phyloP scores from a whole-genome alignment of 2,329 filamentous ascomycete species.

The Phaeophleospora eucalypticola region DNA sequence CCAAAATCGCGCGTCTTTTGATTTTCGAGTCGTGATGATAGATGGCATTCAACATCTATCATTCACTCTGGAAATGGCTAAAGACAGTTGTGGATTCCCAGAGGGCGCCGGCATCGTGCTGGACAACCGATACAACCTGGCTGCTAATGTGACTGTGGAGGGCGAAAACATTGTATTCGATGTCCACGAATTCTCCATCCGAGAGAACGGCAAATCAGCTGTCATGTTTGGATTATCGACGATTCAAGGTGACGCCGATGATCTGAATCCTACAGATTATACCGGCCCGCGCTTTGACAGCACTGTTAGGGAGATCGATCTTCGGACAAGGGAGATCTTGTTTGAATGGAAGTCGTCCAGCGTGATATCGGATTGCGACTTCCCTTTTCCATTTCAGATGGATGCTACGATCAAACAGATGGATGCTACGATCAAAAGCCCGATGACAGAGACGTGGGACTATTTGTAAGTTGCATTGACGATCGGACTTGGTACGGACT shows the following conservation, averaged over 20 bases:
- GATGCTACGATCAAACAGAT: too few relatives aligned
- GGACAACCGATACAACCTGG: constrained; percentile 8
- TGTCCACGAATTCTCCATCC: constrained; percentile 38
- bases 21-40: constrained; percentile 14
- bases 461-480: too few relatives aligned
- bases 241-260: background rate
- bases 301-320: constrained; percentile 28
- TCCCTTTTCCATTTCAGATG: too few relatives aligned
- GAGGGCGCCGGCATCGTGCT: too few relatives aligned
- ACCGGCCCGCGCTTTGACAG: constrained; percentile 5
- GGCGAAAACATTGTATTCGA: constrained; percentile 23
- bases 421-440: constrained; percentile 1
- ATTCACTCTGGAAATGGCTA: constrained; percentile 14
- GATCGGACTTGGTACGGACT: too few relatives aligned
- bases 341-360: constrained; percentile 34
- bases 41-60: constrained; percentile 3
- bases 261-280: background rate
- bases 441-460: constrained; percentile 9
- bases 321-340: constrained; percentile 30
- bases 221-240: constrained; percentile 21
- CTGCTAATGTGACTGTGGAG: background rate
- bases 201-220: constrained; percentile 30
- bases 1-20: constrained; percentile 14
- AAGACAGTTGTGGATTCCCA: constrained; percentile 3
- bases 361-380: too few relatives aligned